Evolutionary conservation across 1,139 yeast genomes (phyloP).

Genomic region (Blastobotrys proliferans): DNA sequence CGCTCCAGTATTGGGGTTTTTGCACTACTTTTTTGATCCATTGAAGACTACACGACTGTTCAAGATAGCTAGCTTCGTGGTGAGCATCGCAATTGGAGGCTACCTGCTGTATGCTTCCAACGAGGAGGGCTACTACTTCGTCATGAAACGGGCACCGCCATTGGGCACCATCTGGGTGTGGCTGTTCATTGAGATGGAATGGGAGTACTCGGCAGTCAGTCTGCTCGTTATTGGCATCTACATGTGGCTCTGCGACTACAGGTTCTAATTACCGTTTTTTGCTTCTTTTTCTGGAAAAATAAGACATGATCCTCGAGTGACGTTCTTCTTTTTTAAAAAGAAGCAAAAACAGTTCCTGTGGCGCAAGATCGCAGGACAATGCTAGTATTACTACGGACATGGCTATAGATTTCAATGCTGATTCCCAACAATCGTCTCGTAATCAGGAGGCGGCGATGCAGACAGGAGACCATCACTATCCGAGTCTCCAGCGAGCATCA

Average conservation of each 20-base stretch:
- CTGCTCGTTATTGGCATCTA: slow-evolving; percentile 30
- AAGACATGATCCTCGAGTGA: too few relatives aligned
- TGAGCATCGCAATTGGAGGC: slow-evolving; percentile 31
- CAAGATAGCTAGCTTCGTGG: slow-evolving; percentile 24
- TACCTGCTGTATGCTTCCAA: slow-evolving; percentile 35
- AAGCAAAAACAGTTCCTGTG: too few relatives aligned
- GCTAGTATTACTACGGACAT: too few relatives aligned
- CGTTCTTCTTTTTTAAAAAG: too few relatives aligned
- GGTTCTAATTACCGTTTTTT: slow-evolving; percentile 17
- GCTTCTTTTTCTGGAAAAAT: too few relatives aligned
- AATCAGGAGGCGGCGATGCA: slow-evolving; percentile 23
- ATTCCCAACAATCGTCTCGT: slow-evolving; percentile 13
- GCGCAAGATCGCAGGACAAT: too few relatives aligned
- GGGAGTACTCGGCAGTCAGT: slow-evolving; percentile 35
- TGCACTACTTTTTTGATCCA: slow-evolving; percentile 31
- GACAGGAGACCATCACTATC: slow-evolving; percentile 11
- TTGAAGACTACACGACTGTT: slow-evolving; percentile 22
- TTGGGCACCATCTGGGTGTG: slow-evolving; percentile 41
- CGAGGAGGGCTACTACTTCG: slow-evolving; percentile 38
- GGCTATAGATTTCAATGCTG: not conserved
- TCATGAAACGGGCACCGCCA: slow-evolving; percentile 41
- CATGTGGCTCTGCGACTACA: slow-evolving; percentile 31
- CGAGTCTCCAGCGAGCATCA: slow-evolving; percentile 20
- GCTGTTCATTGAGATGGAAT: slow-evolving; percentile 39
- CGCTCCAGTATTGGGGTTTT: slow-evolving; percentile 29